Evolutionary conservation across 2,329 filamentous ascomycete species (phyloP), one percentile per base, ranked within the genome.

Genomic region (Alternaria burnsii): DNA sequence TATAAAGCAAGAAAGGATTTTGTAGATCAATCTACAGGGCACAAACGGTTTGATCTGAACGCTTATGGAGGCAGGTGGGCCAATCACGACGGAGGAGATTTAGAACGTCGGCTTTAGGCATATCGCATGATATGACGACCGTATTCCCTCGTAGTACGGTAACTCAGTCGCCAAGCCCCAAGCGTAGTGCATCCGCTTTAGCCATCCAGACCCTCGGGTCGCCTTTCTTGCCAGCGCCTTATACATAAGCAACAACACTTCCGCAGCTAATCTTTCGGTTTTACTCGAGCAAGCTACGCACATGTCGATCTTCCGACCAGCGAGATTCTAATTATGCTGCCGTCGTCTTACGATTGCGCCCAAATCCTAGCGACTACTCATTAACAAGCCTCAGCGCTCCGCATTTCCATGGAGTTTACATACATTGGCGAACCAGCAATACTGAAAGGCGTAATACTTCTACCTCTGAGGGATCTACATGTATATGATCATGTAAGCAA

Each of bases 1-100:
- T 81, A 55, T 78, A 46, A 72, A 28, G 55, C 24, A 28, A n/a
- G 28, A 55, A 43, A 26, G 22, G 38, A 43, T 11, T 18, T 16
- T 36, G 22, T 16, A 22, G 12, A 48, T 52, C 11, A 30, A 12
- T 34, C 22, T 46, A 38, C 26, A 18, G 36, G 32, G 34, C 32
- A 48, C 22, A 38, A 24, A 42, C 20, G 16, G 10, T 18, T 34
- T n/a, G 9, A 22, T 32, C 7, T 38, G 34, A 30, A 28, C 18
- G 52, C n/a, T 36, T 43, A n/a, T 41, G 24, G 28, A 18, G 18
- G 24, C 38, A 10, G 16, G 9, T 12, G 18, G 12, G 11, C 12
- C 7, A n/a, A 10, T 34, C 10, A n/a, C 20, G 16, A 24, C 30
- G n/a, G 46, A 50, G 20, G 8, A 24, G 32, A 36, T 32, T 11